Evolutionary conservation across 2,329 filamentous ascomycete species (phyloP).

Genomic region (Raffaelea arxii): DNA sequence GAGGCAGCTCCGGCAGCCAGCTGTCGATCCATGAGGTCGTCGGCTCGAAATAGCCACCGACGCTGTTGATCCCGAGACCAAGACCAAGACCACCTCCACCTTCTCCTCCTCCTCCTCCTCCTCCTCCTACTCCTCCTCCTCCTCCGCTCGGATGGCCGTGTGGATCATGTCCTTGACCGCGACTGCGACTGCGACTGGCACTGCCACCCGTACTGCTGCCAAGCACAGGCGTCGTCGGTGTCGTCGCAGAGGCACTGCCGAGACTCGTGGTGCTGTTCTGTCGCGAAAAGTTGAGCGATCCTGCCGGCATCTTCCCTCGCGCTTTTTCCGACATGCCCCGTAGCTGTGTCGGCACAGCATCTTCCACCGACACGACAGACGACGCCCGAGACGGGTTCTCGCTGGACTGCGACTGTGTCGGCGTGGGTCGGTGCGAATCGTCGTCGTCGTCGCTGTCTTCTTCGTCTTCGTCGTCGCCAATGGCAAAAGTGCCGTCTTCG

Average conservation of each 20-base stretch:
- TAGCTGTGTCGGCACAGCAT: conserved; percentile 71
- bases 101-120: neutral
- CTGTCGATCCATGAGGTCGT: conserved; percentile 80
- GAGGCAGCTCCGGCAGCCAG: conserved; percentile 84
- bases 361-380: conserved; percentile 61
- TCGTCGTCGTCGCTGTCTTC: conserved; percentile 67
- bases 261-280: conserved; percentile 86
- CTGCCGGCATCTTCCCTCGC: conserved; percentile 86
- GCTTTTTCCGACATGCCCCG: conserved; percentile 97
- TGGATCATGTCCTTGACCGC: neutral
- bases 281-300: conserved; percentile 70
- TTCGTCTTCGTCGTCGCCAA: conserved; percentile 84
- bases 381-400: conserved; percentile 55
- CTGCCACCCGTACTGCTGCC: conserved; percentile 1
- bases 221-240: neutral
- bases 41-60: conserved; percentile 53
- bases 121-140: no score
- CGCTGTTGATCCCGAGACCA: neutral
- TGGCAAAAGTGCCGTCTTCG: conserved; percentile 74
- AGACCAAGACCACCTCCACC: neutral
- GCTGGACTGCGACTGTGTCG: conserved; percentile 50
- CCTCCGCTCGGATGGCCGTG: neutral
- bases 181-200: neutral
- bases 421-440: conserved; percentile 42
- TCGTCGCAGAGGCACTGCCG: conserved; percentile 42